phyloP scores from a whole-genome alignment of 495 filamentous ascomycete genomes.

The Aspergillus affinis region DNA sequence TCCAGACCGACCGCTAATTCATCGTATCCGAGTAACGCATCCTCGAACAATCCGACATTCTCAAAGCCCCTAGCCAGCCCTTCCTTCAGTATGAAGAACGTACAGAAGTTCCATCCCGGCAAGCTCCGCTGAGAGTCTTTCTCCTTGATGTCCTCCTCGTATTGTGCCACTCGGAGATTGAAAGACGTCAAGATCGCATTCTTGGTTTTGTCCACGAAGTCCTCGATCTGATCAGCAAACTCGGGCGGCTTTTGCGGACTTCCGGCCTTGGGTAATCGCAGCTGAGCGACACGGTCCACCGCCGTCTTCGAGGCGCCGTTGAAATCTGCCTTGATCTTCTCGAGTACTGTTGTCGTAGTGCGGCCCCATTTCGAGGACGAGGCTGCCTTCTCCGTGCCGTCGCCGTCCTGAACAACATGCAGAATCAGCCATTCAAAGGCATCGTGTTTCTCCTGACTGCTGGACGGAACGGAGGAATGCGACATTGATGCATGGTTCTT shows the following conservation, averaged over 20 bases:
- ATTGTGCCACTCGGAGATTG: constrained; percentile 85
- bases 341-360: constrained; percentile 75
- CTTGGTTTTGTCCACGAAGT: constrained; percentile 85
- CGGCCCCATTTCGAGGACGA: constrained; percentile 78
- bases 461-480: constrained; percentile 39
- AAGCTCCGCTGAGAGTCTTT: constrained; percentile 84
- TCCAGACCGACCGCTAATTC: constrained; percentile 86
- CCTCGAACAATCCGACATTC: constrained; percentile 92
- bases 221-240: constrained; percentile 74
- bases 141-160: constrained; percentile 95
- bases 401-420: constrained; percentile 71
- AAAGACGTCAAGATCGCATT: constrained; percentile 84
- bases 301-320: constrained; percentile 78
- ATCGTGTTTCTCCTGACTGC: constrained; percentile 78
- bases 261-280: constrained; percentile 61
- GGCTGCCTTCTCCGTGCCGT: constrained; percentile 67
- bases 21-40: constrained; percentile 89
- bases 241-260: constrained; percentile 58
- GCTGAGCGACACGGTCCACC: constrained; percentile 79
- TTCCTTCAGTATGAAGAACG: constrained; percentile 96
- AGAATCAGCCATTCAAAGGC: constrained; percentile 96
- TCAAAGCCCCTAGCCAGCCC: constrained; percentile 92
- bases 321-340: constrained; percentile 90
- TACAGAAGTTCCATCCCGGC: constrained; percentile 99
- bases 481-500: constrained; percentile 64